These are phyloP conservation scores for Thermomucor indicae-seudaticae DNA, from an alignment of 371 early-diverging fungal species.

Conservation along the genomic window DNA sequence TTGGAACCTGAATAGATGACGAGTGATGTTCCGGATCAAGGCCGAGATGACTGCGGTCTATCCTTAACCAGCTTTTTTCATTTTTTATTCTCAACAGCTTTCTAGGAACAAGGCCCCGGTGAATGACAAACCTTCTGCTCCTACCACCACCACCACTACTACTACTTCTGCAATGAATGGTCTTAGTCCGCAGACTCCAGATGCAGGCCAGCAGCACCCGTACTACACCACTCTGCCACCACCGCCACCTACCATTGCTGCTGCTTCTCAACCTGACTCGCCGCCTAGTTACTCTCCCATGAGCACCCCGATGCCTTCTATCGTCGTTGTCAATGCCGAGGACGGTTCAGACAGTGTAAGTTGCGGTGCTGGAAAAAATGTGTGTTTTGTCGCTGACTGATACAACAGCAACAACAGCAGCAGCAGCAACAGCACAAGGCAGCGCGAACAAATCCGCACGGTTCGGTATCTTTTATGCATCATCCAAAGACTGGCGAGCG, in stretches of 20 bases:
- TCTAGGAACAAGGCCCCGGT: conserved; percentile 13
- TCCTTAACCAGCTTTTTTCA: conserved; percentile 1
- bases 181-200: neutral
- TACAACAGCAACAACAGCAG: neutral
- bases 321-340: conserved; percentile 19
- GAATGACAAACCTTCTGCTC: conserved; percentile 3
- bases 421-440: conserved; percentile 5
- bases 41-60: too few species aligned
- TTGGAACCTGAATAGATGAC: too few species aligned
- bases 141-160: conserved; percentile 4
- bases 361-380: neutral
- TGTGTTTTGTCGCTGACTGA: neutral
- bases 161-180: neutral
- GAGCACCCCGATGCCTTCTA: conserved; percentile 11
- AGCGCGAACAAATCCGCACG: conserved; percentile 3
- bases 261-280: neutral
- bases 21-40: too few species aligned
- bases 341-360: conserved; percentile 18
- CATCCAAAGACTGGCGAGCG: conserved; percentile 24
- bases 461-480: conserved; percentile 21
- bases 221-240: conserved; percentile 1
- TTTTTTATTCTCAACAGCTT: conserved; percentile 16
- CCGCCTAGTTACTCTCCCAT: neutral
- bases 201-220: conserved; percentile 2
- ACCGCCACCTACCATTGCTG: conserved; percentile 1